Percentiles rank a stretch among this genome's conserved stretches.
Conservation (phyloP, 768 basidiomycete species). For the Antrodiella citrinella region DNA sequence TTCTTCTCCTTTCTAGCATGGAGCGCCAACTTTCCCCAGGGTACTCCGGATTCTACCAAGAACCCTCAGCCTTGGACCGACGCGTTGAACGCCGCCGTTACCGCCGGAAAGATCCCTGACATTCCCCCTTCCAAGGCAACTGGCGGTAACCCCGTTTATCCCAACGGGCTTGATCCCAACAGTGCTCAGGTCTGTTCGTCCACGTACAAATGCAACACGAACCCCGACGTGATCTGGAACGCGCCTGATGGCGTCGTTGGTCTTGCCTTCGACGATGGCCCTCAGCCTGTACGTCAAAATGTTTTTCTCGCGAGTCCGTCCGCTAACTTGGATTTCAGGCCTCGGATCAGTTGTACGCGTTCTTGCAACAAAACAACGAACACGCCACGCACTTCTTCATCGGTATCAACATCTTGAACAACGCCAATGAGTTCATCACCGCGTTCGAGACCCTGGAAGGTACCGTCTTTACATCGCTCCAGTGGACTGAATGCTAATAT, state of each 20-base stretch:
- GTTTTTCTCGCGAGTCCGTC: constrained; percentile 2
- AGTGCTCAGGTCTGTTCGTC: constrained; percentile 64
- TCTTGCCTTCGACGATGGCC: constrained; percentile 78
- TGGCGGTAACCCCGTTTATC: constrained; percentile 29
- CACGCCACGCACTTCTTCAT: constrained; percentile 89
- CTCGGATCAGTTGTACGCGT: constrained; percentile 45
- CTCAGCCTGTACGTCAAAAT: constrained; percentile 34
- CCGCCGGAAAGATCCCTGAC: constrained; percentile 66
- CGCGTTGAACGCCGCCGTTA: constrained; percentile 59
- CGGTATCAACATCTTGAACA: constrained; percentile 60
- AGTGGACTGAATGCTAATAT: neutral
- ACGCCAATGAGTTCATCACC: constrained; percentile 46
- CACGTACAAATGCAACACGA: constrained; percentile 55
- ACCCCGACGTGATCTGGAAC: constrained; percentile 62
- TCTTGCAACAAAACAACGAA: constrained; percentile 56
- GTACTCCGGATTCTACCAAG: constrained; percentile 36
- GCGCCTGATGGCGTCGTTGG: constrained; percentile 64
- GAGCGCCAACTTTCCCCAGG: constrained; percentile 49
- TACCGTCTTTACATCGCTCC: neutral
- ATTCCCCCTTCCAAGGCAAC: constrained; percentile 42
- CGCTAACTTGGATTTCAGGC: constrained; percentile 21
- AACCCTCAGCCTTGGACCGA: constrained; percentile 67
- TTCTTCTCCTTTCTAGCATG: constrained; percentile 41
- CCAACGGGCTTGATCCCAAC: constrained; percentile 29
- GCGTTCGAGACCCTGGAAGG: constrained; percentile 32